These are phyloP conservation scores for Sugiyamaella americana DNA, from an alignment of 805 yeast species.

Conservation along the genomic window DNA sequence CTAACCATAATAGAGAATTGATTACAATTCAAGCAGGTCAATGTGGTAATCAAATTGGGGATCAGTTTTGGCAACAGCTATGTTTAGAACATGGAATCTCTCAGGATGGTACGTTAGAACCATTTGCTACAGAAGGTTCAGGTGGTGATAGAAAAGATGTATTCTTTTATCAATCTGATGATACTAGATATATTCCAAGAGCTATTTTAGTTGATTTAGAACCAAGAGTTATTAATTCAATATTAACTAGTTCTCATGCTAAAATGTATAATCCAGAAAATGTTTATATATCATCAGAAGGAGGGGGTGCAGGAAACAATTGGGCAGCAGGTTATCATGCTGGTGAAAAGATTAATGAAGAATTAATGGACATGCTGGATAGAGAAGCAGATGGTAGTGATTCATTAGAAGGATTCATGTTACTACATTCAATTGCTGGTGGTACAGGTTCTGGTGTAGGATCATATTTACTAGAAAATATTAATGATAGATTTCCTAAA, in stretches of 20 bases:
- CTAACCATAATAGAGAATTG: constrained; percentile 30
- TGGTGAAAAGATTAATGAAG: constrained; percentile 63
- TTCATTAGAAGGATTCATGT: constrained; percentile 80
- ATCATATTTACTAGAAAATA: constrained; percentile 65
- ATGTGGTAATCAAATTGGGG: constrained; percentile 95
- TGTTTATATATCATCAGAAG: constrained; percentile 69
- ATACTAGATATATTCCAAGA: constrained; percentile 79
- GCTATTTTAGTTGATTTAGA: constrained; percentile 82
- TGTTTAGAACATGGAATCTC: constrained; percentile 80
- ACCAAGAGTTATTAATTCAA: constrained; percentile 70
- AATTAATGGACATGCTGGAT: constrained; percentile 76
- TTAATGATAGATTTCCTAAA: constrained; percentile 77
- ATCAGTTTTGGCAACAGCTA: constrained; percentile 85
- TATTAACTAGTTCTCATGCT: constrained; percentile 43
- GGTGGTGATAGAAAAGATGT: constrained; percentile 72
- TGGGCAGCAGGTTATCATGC: constrained; percentile 89
- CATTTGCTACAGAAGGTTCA: constrained; percentile 30
- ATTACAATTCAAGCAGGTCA: constrained; percentile 54
- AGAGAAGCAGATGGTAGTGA: constrained; percentile 89
- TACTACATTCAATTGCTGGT: constrained; percentile 93
- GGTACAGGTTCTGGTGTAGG: constrained; percentile 99
- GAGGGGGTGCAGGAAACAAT: constrained; percentile 92
- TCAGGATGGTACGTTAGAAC: constrained; percentile 51
- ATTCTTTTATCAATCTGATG: constrained; percentile 73
- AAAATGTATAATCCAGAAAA: constrained; percentile 80